Evolutionary conservation across 805 yeast species (phyloP).

Genomic region (Candida montana): DNA sequence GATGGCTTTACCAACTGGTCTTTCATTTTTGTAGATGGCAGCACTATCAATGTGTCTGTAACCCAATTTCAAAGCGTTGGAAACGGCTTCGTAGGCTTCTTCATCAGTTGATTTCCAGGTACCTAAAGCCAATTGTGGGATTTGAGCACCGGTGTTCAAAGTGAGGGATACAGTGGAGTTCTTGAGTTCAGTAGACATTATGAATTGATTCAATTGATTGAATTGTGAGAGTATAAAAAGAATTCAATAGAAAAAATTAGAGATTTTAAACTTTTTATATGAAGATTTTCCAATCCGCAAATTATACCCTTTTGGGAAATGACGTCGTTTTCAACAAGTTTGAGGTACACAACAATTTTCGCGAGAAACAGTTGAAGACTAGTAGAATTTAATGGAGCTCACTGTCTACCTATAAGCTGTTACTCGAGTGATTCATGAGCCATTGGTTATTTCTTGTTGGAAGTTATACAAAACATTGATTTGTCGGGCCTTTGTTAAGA

Average conservation of each 20-base stretch:
- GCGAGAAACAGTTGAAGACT: too few species aligned
- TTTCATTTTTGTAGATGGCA: conserved; percentile 48
- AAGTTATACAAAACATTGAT: too few species aligned
- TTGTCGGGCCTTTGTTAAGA: too few species aligned
- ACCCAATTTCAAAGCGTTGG: conserved; percentile 30
- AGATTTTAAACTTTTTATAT: neutral
- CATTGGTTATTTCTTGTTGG: too few species aligned
- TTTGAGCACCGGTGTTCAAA: conserved; percentile 44
- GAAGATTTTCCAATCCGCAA: too few species aligned
- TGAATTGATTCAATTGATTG: neutral
- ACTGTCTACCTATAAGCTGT: too few species aligned
- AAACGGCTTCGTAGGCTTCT: conserved; percentile 21
- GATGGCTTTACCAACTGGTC: conserved; percentile 50
- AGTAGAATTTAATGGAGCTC: too few species aligned
- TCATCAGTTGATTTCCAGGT: conserved; percentile 37
- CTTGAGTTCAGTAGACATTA: conserved; percentile 2
- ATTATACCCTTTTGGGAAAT: too few species aligned
- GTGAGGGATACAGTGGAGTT: conserved; percentile 8
- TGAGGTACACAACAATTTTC: too few species aligned
- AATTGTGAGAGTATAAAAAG: neutral
- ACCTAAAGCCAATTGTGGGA: conserved; percentile 53
- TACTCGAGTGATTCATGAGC: too few species aligned
- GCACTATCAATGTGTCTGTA: conserved; percentile 66
- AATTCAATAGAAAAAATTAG: too few species aligned
- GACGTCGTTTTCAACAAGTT: too few species aligned